Base-by-base conservation (phyloP, 139 green algal species). In the Haematococcus sp. region DNA sequence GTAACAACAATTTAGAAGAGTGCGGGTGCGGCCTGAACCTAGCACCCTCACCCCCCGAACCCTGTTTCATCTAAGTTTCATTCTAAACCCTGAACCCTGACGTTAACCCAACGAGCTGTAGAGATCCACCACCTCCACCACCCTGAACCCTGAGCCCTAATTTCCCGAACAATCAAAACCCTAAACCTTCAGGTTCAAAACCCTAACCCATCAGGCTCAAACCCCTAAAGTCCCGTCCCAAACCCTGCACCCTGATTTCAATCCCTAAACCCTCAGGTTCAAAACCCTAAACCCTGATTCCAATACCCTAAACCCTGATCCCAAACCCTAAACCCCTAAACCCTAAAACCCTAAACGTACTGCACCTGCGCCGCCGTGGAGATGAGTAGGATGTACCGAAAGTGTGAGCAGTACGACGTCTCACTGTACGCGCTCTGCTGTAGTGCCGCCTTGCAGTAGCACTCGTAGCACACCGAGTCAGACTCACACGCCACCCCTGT, bases 391-490 rank as follows among this genome's bases (percentile, higher is more conserved):
- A 80, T 40, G 43, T 7, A 22, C 3, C 19, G 51, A 67, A 78
- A 82, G 33, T 33, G 60, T 11, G 1, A 23, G 68, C 80, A 82
- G 75, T 76, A 77, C n/a, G 23, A 27, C 35, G 61, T 11, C 51
- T 78, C 59, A 3, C 32, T 27, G 44, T 79, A 76, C n/a, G 11
- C 20, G 13, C 30, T 44, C 19, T 32, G 25, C 31, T 60, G 49
- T 13, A 83, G 66, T 0, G 58, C 51, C 13, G 77, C 72, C 46
- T 66, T 58, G 72, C 83, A 88, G 76, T 69, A 88, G 77, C 83
- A 88, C 71, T 81, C 73, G 75, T 85, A 88, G 77, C 83, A 88
- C 0, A 79, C 76, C 20, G 9, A 31, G 44, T 68, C 51, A 0
- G 27, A 33, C 34, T 70, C 59, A 65, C 83, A 88, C 27, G 70